Conservation (phyloP, 495 filamentous ascomycete species). For the Parathielavia hyrcaniae region DNA sequence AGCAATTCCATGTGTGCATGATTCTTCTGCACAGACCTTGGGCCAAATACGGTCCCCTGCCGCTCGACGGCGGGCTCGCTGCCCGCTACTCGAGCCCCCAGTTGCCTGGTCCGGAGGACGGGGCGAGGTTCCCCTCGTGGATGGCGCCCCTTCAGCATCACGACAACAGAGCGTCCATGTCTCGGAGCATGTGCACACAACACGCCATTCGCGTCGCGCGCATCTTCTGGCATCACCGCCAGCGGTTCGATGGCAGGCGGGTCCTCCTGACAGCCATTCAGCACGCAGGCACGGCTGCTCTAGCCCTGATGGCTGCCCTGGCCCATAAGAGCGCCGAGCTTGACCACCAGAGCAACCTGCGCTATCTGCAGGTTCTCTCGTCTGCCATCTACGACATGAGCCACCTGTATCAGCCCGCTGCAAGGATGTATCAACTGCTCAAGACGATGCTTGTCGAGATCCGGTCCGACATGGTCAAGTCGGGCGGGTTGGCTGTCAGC, state of each 20-base stretch:
- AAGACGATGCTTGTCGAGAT: conserved; percentile 35
- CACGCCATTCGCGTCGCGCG: conserved; percentile 46
- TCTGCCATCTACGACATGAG: conserved; percentile 43
- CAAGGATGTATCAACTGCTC: conserved; percentile 32
- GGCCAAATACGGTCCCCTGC: conserved; percentile 40
- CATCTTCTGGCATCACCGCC: conserved; percentile 48
- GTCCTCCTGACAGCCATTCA: conserved; percentile 44
- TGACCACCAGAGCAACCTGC: conserved; percentile 32
- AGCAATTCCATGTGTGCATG: conserved; percentile 47
- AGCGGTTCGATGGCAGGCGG: conserved; percentile 44
- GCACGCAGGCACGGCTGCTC: conserved; percentile 47
- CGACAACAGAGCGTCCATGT: conserved; percentile 40
- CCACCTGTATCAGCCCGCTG: conserved; percentile 36
- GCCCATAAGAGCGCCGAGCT: conserved; percentile 33
- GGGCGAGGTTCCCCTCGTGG: conserved; percentile 10
- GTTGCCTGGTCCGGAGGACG: conserved; percentile 3
- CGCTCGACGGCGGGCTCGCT: conserved; percentile 21
- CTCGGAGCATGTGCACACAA: conserved; percentile 46
- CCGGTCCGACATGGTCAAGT: conserved; percentile 25
- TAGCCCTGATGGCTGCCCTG: conserved; percentile 47
- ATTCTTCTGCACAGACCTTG: conserved; percentile 48
- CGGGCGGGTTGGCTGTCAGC: conserved; percentile 13
- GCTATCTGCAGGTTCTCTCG: conserved; percentile 34
- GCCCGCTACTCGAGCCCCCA: conserved; percentile 12
- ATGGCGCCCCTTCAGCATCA: conserved; percentile 19